These are phyloP conservation scores for Dendrothele bispora DNA, from an alignment of 768 basidiomycete species.

Conservation along the genomic window DNA sequence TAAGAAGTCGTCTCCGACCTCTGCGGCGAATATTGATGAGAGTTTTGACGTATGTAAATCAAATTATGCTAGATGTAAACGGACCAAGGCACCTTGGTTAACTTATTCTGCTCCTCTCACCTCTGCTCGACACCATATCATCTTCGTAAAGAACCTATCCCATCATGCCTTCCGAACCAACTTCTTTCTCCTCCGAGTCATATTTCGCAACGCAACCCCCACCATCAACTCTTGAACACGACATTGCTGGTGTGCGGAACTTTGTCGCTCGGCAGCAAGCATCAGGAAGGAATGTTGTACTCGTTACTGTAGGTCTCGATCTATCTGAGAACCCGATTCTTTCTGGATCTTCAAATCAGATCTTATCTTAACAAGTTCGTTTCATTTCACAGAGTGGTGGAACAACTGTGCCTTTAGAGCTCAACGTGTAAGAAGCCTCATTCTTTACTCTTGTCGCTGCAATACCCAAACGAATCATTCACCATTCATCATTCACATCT, in stretches of 20 bases:
- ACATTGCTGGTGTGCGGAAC: constrained; percentile 58
- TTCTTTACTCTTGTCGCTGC: not conserved
- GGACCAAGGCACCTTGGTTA: too few species aligned
- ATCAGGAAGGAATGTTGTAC: constrained; percentile 74
- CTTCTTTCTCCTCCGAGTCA: constrained; percentile 77
- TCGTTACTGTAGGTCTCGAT: constrained; percentile 79
- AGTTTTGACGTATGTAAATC: too few species aligned
- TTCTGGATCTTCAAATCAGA: too few species aligned
- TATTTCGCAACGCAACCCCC: constrained; percentile 90
- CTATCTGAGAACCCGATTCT: too few species aligned
- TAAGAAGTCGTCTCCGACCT: too few species aligned
- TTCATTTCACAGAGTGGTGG: constrained; percentile 85
- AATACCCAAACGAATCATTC: constrained; percentile 10
- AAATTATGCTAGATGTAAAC: too few species aligned
- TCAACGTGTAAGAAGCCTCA: constrained; percentile 84
- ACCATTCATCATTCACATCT: constrained; percentile 15
- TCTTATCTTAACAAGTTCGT: too few species aligned
- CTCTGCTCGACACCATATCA: too few species aligned
- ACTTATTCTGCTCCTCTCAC: too few species aligned
- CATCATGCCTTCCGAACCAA: too few species aligned
- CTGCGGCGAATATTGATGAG: too few species aligned
- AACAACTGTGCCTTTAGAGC: constrained; percentile 96
- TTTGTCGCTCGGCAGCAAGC: constrained; percentile 73
- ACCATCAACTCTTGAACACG: constrained; percentile 70
- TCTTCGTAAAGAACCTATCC: too few species aligned